Evolutionary conservation across 148 eudicot species (phyloP).

Genomic region (Chenopodium formosanum): DNA sequence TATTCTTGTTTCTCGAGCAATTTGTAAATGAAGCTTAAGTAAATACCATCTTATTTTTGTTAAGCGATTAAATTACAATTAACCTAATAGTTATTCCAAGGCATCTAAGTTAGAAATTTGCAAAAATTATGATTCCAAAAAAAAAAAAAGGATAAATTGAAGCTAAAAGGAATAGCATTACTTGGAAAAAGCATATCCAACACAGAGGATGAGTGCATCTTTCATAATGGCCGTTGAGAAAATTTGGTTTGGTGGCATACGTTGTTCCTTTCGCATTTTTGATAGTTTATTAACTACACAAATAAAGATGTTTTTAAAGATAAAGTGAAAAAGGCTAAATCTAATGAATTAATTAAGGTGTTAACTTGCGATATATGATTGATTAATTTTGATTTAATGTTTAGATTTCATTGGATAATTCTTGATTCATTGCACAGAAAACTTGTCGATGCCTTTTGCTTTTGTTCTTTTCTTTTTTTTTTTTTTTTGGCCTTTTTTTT

Average conservation of each 20-base stretch:
- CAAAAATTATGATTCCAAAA: neutral
- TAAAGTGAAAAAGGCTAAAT: neutral
- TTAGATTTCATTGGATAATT: constrained; percentile 16
- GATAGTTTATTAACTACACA: constrained; percentile 11
- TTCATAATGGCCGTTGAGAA: constrained; percentile 22
- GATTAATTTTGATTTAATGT: neutral
- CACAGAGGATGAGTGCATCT: constrained; percentile 22
- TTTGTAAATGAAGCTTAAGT: neutral
- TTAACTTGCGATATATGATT: neutral
- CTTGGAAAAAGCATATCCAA: constrained; percentile 17
- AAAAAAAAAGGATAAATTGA: neutral
- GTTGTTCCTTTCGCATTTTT: constrained; percentile 9
- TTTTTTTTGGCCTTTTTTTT: neutral
- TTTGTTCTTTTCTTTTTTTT: neutral
- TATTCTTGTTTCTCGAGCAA: neutral
- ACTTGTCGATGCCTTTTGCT: constrained; percentile 11
- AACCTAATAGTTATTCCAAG: neutral
- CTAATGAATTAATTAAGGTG: neutral
- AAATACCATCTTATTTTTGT: neutral
- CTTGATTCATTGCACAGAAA: constrained; percentile 17
- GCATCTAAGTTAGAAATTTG: neutral
- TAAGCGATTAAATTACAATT: too few species aligned
- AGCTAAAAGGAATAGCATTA: constrained; percentile 18
- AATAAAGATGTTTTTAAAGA: neutral
- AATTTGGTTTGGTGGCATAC: constrained; percentile 24